Base-by-base conservation (phyloP, 495 filamentous ascomycete species). In the Amorphotheca resinae region DNA sequence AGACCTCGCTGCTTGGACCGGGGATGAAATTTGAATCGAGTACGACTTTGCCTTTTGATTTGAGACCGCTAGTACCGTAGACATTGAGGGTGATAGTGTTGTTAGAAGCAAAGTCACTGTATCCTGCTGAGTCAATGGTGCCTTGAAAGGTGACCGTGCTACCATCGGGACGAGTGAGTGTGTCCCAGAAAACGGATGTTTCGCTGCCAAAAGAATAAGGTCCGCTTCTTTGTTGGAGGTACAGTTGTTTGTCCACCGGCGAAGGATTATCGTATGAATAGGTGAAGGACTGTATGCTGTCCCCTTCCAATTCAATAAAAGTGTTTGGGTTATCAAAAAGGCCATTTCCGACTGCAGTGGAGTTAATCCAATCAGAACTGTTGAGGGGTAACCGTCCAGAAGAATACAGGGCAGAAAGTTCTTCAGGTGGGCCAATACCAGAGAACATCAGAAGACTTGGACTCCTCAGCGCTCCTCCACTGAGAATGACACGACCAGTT, bases 361-460 rank as follows among this genome's bases (percentile, higher is more conserved):
- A 64, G 43, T 60, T 51, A 25, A 66, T 56, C 61, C 60, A 66
- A 31, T 40, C 38, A 2, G 52, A 47, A 4, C 54, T 39, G 11
- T 49, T 46, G 12, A 46, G 42, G 14, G 46, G n/a, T 0, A 56
- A 31, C 9, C 53, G n/a, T 3, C 56, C 59, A 18, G 56, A 49
- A 11, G 31, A 3, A 7, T 52, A 37, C 18, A 66, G 36, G 9
- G 42, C 51, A 0, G 34, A 28, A 1, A 66, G 42, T 12, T 52
- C 50, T 21, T 54, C 53, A 0, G 43, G 42, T 9, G 61, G 55
- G 4, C 69, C 69, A 46, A 74, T 73, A 0, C 66, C 65, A 18
- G 64, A 69, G 53, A 68, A 67, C 62, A 76, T 72, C 9, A 80
- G 65, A 14, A 80, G 60, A 50, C 70, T 70, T 0, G 76, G 69